These are phyloP conservation scores for Nicotiana knightiana DNA, from an alignment of 257 asterid genomes.

Conservation along the genomic window DNA sequence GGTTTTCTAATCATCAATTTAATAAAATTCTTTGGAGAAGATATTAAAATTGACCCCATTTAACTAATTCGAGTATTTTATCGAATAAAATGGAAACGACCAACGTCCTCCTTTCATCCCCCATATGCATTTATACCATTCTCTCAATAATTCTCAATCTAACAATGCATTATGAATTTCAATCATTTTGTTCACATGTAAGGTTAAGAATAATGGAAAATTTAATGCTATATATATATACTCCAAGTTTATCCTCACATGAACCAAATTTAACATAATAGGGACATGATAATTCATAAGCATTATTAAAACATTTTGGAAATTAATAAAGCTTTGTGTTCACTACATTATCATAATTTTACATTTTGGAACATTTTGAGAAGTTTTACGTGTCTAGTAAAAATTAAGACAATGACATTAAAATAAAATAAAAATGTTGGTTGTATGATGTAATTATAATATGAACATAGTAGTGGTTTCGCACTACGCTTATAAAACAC, in stretches of 20 bases:
- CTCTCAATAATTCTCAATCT: constrained; percentile 1
- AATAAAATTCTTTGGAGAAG: neutral
- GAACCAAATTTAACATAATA: neutral
- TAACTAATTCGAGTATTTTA: neutral
- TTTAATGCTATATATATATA: neutral
- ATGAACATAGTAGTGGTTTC: neutral
- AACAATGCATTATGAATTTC: constrained; percentile 6
- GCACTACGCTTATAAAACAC: neutral
- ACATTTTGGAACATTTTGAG: neutral
- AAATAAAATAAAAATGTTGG: too few relatives aligned
- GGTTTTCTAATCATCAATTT: neutral
- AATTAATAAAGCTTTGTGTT: neutral
- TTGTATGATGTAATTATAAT: neutral
- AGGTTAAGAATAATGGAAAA: neutral
- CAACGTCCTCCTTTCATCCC: neutral
- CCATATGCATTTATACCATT: neutral
- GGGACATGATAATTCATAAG: neutral
- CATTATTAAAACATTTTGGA: neutral
- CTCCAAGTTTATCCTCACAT: neutral
- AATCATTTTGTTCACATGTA: constrained; percentile 3
- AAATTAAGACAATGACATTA: too few relatives aligned
- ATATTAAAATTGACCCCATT: neutral
- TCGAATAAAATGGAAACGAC: neutral
- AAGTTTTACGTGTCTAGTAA: too few relatives aligned
- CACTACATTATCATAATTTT: neutral